Base-by-base conservation (phyloP, 176 grass and related monocot species). In the Triticum monococcum region DNA sequence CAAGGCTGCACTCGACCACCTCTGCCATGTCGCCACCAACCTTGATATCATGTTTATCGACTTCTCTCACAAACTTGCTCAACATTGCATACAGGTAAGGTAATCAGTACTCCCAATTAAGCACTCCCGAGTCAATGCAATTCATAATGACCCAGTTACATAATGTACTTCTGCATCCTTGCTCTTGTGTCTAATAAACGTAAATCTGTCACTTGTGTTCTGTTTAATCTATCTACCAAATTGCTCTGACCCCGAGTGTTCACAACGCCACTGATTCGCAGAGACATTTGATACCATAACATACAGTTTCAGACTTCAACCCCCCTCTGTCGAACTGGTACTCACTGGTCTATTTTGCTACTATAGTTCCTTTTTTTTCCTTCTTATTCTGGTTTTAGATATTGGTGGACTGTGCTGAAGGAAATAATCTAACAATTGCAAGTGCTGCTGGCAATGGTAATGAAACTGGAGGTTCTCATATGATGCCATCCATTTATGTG, bases 351-450 rank as follows among this genome's bases (percentile, higher is more conserved):
- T 64, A 16, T 75, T n/a, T 45, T 66, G 23, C 36, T 38, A 1
- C 36, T 70, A 9, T 54, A 54, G 50, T 54, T 54, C 14, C 12
- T 32, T 1, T 52, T 5, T 18, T 11, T 56, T 16, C 56, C 33
- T 84, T 56, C n/a, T 43, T 70, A 37, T 38, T 38, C 36, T n/a
- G 68, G 2, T 86, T 79, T 73, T 75, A 94, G 92, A 79, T 95
- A 60, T 76, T 95, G 40, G 81, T 85, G 30, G 91, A 92, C 8
- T 95, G 89, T 83, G 93, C 87, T 20, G 84, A 84, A 83, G 93
- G 89, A 45, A 98, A 93, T n/a, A 95, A 95, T 81, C 67, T 92
- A 71, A 90, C 93, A 28, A 79, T 98, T 38, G 93, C 93, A 75
- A 95, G 88, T 54, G 80, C 86, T 87, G 91, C 93, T 63, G 74